Evolutionary conservation across 2,329 filamentous ascomycete genomes (phyloP).

Genomic region (Pseudopyricularia javanii): DNA sequence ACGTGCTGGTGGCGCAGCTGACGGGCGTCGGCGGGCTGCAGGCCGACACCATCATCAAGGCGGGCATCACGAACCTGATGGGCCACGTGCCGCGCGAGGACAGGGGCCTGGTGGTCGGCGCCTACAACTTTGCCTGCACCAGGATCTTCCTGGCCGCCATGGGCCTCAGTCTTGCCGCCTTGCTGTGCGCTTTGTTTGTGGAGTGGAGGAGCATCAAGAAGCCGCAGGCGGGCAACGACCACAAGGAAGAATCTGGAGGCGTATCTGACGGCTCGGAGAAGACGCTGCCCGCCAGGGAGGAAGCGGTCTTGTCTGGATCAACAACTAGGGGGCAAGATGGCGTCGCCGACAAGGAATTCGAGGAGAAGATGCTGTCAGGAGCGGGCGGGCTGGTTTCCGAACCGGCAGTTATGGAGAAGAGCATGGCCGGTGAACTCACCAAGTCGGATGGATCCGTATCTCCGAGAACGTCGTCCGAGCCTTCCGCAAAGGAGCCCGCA

Average conservation of each 20-base stretch:
- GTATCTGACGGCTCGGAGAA: background rate
- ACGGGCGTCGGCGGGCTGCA: conserved; percentile 28
- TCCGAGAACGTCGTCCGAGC: background rate
- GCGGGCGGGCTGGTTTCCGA: too few species aligned
- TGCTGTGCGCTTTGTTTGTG: conserved; percentile 45
- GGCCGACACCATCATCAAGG: conserved; percentile 26
- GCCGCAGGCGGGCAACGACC: conserved; percentile 9
- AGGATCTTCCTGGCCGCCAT: conserved; percentile 51
- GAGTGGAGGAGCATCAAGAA: conserved; percentile 61
- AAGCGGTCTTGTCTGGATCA: background rate
- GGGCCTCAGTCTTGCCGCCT: conserved; percentile 39
- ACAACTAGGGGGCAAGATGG: background rate
- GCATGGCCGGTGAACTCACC: too few species aligned
- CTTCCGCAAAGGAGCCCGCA: background rate
- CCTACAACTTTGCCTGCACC: conserved; percentile 54
- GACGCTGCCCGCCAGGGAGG: background rate
- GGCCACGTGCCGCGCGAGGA: conserved; percentile 34
- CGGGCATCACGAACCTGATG: conserved; percentile 49
- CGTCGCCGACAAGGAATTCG: background rate
- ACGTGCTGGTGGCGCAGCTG: conserved; percentile 26
- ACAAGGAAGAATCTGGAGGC: conserved; percentile 2
- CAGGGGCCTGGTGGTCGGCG: conserved; percentile 39
- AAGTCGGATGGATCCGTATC: too few species aligned
- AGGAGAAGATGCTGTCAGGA: background rate
- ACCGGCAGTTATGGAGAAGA: too few species aligned